Evolutionary conservation across 164 flowering plant species (phyloP), one percentile per base, ranked within the genome.

Genomic region (Vitis amurensis): DNA sequence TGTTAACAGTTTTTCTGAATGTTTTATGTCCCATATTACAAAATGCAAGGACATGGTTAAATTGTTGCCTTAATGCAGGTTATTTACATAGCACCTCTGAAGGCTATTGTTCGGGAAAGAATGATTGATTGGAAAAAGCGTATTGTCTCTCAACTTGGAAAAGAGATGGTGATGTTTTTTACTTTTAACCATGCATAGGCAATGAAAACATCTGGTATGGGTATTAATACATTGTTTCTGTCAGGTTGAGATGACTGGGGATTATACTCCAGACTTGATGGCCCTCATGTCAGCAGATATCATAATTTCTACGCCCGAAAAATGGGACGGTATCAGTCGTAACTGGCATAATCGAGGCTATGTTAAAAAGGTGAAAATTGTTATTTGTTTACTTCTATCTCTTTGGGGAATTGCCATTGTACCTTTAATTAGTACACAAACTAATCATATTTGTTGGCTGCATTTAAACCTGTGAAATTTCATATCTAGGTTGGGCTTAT

Each of bases 321-420:
- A 95, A 78, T 95, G 99, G 99, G 99, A 95, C 86, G 98, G 99
- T 61, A 95, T 95, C 30, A 95, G 99, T 80, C 98, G 99, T 73
- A 93, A 90, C 71, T 95, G 99, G 99, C 92, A 95, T 63, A 87
- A 78, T 76, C 88, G 99, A 68, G 85, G 89, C 72, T 95, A 95
- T 81, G 99, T 95, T 15, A 95, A 82, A 68, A 95, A 95, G 98
- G 99, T 95, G 29, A 27, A 63, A 23, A 49, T 15, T 68, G 66
- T 59, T 51, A 50, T 72, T 53, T 31, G 37, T 69, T 23, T 64
- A 31, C 2, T 78, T 64, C 9, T 61, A 12, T 64, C 37, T 11
- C 14, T 66, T 19, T 16, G 60, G 62, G 62, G n/a, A 67, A 23
- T 17, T 62, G 19, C 17, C 29, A 16, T 55, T 59, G 1, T 55